Evolutionary conservation across 352 stramenopile species (phyloP), one percentile per base, ranked within the genome.

Genomic region (Globisporangium carolinianum): DNA sequence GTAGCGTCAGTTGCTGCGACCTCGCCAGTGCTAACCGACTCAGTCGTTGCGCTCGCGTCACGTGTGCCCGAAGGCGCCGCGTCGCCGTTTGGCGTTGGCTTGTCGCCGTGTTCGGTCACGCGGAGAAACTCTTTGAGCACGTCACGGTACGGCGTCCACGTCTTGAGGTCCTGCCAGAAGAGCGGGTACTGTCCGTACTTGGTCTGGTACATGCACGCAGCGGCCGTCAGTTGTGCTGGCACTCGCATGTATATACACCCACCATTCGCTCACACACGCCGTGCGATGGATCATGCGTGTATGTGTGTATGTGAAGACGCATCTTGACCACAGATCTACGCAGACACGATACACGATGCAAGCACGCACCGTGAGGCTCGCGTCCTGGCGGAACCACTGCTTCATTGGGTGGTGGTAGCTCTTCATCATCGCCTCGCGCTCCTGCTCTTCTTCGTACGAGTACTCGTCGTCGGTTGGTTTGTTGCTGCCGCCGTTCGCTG

Each of bases 91-190:
- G 52, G 49, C 60, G 12, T 72, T 61, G 42, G 58, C 58, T 57
- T 79, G 58, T 59, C 38, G 24, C 62, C 61, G 49, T 61, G 66
- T 60, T 91, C 76, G 35, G 72, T 94, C 53, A 86, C 82, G 53
- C 77, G 83, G 55, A 98, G 75, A 66, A 93, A 98, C 58, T 82
- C 68, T 63, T 96, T 94, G 9, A 96, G 72, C 42, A 97, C 84
- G 54, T 97, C 86, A 36, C 93, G 95, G 70, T 97, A 98, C 57
- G 88, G 89, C 43, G 69, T 64, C 95, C 95, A 98, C 48, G 80
- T 91, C 63, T 97, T 86, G 32, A 98, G 76, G 68, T 98, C 94
- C 70, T 97, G 92, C 94, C 94, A 98, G 62, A 98, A 97, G 15
- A 90, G 63, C 42, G 94, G 95, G 73, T 96, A 98, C 14, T 68